phyloP scores from a whole-genome alignment of 2,329 filamentous ascomycete genomes.

The Neobulgaria alba region DNA sequence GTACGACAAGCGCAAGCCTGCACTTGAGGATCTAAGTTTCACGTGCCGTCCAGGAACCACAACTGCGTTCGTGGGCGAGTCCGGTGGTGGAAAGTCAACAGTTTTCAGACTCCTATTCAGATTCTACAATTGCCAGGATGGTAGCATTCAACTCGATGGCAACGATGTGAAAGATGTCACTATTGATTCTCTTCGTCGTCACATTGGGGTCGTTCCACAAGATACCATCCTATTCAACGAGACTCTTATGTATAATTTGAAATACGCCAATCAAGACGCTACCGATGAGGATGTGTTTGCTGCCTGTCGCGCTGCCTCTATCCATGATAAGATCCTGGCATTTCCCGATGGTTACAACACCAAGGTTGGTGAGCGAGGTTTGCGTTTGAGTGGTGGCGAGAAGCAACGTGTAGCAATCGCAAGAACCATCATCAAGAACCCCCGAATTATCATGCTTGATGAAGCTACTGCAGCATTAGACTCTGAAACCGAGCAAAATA shows the following conservation, averaged over 20 bases:
- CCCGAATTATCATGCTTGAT: constrained; percentile 84
- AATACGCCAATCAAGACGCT: constrained; percentile 75
- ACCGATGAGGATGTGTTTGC: constrained; percentile 74
- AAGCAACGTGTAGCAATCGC: constrained; percentile 93
- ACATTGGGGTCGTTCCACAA: constrained; percentile 94
- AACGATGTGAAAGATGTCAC: constrained; percentile 77
- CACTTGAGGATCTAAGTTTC: constrained; percentile 76
- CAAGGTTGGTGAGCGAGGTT: constrained; percentile 82
- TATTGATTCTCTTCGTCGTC: constrained; percentile 83
- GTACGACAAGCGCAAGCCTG: constrained; percentile 80
- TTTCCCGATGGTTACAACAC: constrained; percentile 86
- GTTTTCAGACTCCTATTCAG: constrained; percentile 93
- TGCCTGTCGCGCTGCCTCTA: constrained; percentile 79
- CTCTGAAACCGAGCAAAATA: constrained; percentile 86
- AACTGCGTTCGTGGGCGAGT: constrained; percentile 92
- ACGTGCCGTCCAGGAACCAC: constrained; percentile 83
- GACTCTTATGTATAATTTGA: constrained; percentile 87
- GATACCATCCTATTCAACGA: constrained; percentile 96
- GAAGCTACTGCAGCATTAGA: constrained; percentile 89
- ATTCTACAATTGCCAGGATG: constrained; percentile 81
- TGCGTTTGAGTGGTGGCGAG: constrained; percentile 82
- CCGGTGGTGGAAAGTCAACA: constrained; percentile 93
- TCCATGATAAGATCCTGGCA: constrained; percentile 82
- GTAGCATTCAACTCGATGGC: constrained; percentile 77
- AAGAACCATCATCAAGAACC: constrained; percentile 84